Evolutionary conservation across 2,329 filamentous ascomycete genomes (phyloP), one percentile per base, ranked within the genome.

Genomic region (Cercospora berteroae): DNA sequence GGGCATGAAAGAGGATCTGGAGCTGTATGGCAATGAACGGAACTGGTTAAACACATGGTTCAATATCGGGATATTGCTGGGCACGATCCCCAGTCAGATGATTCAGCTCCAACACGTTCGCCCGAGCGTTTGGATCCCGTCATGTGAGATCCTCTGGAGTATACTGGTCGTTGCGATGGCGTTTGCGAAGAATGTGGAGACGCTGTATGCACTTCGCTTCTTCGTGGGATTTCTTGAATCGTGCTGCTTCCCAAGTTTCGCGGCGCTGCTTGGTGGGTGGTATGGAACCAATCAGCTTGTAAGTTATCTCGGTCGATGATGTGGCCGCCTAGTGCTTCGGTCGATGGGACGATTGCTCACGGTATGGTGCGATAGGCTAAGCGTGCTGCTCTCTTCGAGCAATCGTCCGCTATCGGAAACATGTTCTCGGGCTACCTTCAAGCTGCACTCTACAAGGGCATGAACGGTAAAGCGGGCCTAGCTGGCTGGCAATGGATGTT

Each of bases 351-450:
- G 3, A 52, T 52, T n/a, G 27, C 33, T 31, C 33, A 56, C 4
- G 1, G n/a, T 5, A 39, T n/a, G 16, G 1, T 36, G 44, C 39
- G 7, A 25, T 33, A 63, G 60, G 65, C 65, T 0, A 86, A 85
- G 66, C 77, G 84, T 12, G 81, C 82, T 2, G 84, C 82, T 60
- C 84, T 86, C 7, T 85, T 86, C 72, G 83, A 84, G 61, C 82
- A 81, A 0, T 81, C 79, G 55, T 80, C 79, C 10, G 81, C 80
- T 1, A 80, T 84, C 52, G 80, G 77, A 0, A 77, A 75, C 10
- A 81, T 81, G 79, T 83, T 85, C 65, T 81, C 79, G 1, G 86
- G 86, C 0, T 87, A 86, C 68, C 74, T 88, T 4, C 86, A 86
- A 82, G 81, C 85, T 0, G 84, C 78, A 0, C 81, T 86, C 1